A percentile compares a stretch with the other conserved stretches of the same genome.
Evolutionary conservation across 306 rosid species (phyloP).

Genomic region (Casuarina glauca): DNA sequence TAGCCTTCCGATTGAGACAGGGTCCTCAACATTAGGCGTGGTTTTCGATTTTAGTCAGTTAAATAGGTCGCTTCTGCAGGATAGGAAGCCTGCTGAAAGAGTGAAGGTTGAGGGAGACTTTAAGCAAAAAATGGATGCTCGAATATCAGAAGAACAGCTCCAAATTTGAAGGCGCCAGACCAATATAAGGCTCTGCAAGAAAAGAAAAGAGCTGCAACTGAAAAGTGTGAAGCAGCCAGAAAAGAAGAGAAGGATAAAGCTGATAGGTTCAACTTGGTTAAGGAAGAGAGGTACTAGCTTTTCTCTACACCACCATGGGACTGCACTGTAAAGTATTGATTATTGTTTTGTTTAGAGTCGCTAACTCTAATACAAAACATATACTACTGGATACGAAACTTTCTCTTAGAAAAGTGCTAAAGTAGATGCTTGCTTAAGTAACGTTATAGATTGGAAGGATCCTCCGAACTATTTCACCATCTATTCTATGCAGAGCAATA

Average conservation of each 20-base stretch:
- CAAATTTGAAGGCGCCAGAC: constrained; percentile 95
- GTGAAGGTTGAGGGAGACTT: constrained; percentile 78
- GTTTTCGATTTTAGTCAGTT: constrained; percentile 70
- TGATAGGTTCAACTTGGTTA: constrained; percentile 67
- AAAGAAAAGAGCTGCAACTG: constrained; percentile 76
- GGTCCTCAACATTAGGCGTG: constrained; percentile 57
- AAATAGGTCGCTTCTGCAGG: constrained; percentile 60
- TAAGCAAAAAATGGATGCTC: constrained; percentile 72
- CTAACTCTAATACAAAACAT: not conserved
- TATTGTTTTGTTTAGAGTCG: not conserved
- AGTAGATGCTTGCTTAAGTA: not conserved
- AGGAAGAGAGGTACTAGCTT: constrained; percentile 67
- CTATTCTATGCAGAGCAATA: not conserved
- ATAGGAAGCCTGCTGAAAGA: constrained; percentile 61
- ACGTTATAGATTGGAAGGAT: not conserved
- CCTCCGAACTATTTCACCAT: not conserved
- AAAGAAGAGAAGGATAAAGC: constrained; percentile 82
- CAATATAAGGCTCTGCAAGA: constrained; percentile 87
- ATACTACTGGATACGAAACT: not conserved
- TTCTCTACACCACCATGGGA: constrained; percentile 14
- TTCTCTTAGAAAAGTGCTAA: not conserved
- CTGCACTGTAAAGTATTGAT: not conserved
- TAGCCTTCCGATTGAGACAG: constrained; percentile 89
- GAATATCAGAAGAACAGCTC: constrained; percentile 90
- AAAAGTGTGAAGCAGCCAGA: constrained; percentile 89